Percentiles rank a stretch among this genome's conserved stretches.
Evolutionary conservation across 1,284 basidiomycete genomes (phyloP).

Genomic region (Puccinia sorghi): DNA sequence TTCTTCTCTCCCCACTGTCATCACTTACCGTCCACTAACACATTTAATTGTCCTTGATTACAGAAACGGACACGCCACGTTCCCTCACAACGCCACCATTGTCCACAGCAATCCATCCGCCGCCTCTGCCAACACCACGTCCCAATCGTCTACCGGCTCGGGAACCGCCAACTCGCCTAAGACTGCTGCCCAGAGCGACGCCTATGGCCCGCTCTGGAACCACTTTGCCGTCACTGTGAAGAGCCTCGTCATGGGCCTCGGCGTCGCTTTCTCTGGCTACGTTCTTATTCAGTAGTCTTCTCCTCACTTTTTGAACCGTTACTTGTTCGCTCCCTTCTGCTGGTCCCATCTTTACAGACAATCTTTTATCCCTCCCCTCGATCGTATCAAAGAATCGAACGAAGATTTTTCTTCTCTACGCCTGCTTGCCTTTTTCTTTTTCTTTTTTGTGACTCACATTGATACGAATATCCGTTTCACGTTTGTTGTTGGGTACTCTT

Average conservation of each 20-base stretch:
- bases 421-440: background rate
- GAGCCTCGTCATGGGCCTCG: constrained; percentile 22
- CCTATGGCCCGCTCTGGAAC: background rate
- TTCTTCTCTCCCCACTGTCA: background rate
- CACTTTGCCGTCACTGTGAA: background rate
- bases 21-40: background rate
- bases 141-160: background rate
- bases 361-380: background rate
- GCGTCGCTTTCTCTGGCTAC: constrained; percentile 18
- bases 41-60: background rate
- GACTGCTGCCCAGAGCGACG: constrained; percentile 5
- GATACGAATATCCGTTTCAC: no score
- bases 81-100: constrained; percentile 13
- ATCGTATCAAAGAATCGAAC: no score
- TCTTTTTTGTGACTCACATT: background rate
- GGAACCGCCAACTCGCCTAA: background rate
- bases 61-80: constrained; percentile 28
- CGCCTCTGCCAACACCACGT: background rate
- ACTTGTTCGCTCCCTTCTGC: background rate
- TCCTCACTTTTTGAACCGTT: background rate
- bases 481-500: no score
- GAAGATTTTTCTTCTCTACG: no score
- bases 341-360: background rate
- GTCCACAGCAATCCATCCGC: constrained; percentile 5
- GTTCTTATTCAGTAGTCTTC: constrained; percentile 16